Percentiles rank a stretch among this genome's conserved stretches.
Conservation (phyloP, 75 land plant species). For the Cunninghamia lanceolata region DNA sequence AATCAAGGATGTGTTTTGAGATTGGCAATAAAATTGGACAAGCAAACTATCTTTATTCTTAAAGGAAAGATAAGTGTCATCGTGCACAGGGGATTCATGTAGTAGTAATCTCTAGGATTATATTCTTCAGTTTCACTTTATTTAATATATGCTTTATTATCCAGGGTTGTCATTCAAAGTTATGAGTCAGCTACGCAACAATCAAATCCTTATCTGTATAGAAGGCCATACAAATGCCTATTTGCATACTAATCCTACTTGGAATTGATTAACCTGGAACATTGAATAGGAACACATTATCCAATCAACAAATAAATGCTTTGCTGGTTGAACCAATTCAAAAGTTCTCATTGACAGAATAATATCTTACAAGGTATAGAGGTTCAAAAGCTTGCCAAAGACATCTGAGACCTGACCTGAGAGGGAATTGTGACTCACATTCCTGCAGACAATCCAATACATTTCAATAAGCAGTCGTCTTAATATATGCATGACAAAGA, state of each 20-base stretch:
- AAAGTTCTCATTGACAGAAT: neutral
- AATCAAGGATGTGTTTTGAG: neutral
- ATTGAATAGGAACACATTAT: neutral
- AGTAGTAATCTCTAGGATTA: neutral
- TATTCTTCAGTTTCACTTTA: neutral
- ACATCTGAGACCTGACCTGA: slow-evolving; percentile 60
- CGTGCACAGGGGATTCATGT: too few species aligned
- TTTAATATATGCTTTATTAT: neutral
- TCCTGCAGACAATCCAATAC: slow-evolving; percentile 36
- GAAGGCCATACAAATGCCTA: neutral
- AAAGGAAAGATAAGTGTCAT: neutral
- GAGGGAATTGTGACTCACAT: slow-evolving; percentile 71
- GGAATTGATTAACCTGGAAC: neutral
- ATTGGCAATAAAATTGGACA: neutral
- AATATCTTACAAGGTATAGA: slow-evolving; percentile 54
- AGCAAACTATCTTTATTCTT: neutral
- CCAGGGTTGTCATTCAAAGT: neutral
- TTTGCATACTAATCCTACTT: neutral
- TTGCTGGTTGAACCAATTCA: neutral
- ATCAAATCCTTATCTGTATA: neutral
- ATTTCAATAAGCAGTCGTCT: neutral
- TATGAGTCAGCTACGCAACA: neutral
- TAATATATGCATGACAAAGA: neutral
- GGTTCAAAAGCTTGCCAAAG: slow-evolving; percentile 42
- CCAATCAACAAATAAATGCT: neutral